Conservation (phyloP, 441 rosid genomes). For the Syzygium syzygioides region DNA sequence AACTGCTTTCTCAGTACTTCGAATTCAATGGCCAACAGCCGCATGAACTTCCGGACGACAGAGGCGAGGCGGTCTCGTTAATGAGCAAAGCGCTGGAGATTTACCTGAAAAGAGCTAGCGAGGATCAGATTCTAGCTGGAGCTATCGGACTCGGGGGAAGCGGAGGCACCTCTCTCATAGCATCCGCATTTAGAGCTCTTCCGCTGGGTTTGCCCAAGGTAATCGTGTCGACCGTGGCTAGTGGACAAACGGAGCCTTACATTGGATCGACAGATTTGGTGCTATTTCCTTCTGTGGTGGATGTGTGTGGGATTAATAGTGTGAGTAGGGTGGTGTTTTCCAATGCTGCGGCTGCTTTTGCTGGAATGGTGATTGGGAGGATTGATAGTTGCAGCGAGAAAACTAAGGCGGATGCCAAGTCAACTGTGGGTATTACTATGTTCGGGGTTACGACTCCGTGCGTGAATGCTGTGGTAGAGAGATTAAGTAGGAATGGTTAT, state of each 20-base stretch:
- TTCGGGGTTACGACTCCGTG: conserved; percentile 95
- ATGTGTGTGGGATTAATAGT: conserved; percentile 84
- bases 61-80: conserved; percentile 60
- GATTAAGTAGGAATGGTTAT: conserved; percentile 54
- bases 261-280: conserved; percentile 78
- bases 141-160: conserved; percentile 81
- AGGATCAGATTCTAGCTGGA: conserved; percentile 46
- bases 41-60: conserved; percentile 43
- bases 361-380: conserved; percentile 78
- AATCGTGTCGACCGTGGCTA: conserved; percentile 85
- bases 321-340: conserved; percentile 75
- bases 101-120: conserved; percentile 37
- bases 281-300: conserved; percentile 79
- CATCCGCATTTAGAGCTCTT: conserved; percentile 67
- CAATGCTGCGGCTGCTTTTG: conserved; percentile 84
- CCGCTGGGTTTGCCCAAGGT: conserved; percentile 77
- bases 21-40: conserved; percentile 17
- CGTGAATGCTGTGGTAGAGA: conserved; percentile 58
- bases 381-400: conserved; percentile 21
- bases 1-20: conserved; percentile 40
- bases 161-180: conserved; percentile 77
- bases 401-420: conserved; percentile 8
- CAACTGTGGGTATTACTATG: conserved; percentile 83
- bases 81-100: conserved; percentile 61
- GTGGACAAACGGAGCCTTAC: conserved; percentile 75